phyloP scores from a whole-genome alignment of 2,329 filamentous ascomycete genomes.

The Passalora sequoiae region DNA sequence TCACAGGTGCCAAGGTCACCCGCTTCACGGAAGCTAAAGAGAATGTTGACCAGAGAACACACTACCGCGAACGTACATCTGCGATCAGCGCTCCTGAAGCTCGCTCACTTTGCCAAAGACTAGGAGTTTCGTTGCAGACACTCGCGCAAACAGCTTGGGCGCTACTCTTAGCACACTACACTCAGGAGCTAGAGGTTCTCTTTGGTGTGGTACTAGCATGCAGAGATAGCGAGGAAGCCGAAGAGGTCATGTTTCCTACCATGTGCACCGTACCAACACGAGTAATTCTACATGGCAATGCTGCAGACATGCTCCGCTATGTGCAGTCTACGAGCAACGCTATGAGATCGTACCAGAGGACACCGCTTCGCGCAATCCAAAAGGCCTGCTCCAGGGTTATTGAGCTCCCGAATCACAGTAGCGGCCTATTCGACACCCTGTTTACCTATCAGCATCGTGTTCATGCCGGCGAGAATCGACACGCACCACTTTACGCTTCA shows the following conservation, averaged over 20 bases:
- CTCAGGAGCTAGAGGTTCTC: slow-evolving; percentile 63
- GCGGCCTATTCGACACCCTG: slow-evolving; percentile 57
- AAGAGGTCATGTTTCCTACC: slow-evolving; percentile 71
- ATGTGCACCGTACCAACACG: slow-evolving; percentile 87
- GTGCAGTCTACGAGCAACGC: slow-evolving; percentile 65
- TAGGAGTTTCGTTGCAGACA: slow-evolving; percentile 68
- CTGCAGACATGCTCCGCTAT: slow-evolving; percentile 61
- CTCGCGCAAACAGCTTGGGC: slow-evolving; percentile 74
- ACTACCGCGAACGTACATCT: slow-evolving; percentile 48
- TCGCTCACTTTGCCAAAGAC: slow-evolving; percentile 57
- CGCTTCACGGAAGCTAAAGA: slow-evolving; percentile 35
- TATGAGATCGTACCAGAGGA: slow-evolving; percentile 68
- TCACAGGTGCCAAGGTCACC: slow-evolving; percentile 49
- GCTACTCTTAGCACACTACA: slow-evolving; percentile 59
- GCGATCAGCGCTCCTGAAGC: slow-evolving; percentile 40
- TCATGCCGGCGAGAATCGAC: slow-evolving; percentile 26
- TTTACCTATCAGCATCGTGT: slow-evolving; percentile 61
- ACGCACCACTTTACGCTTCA: slow-evolving; percentile 53
- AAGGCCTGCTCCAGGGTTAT: slow-evolving; percentile 34
- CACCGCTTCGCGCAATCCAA: slow-evolving; percentile 67
- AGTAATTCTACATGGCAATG: slow-evolving; percentile 64
- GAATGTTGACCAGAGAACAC: slow-evolving; percentile 19
- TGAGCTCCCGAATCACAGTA: slow-evolving; percentile 26
- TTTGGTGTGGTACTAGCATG: slow-evolving; percentile 84
- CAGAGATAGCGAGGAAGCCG: slow-evolving; percentile 65